Evolutionary conservation across 352 stramenopile species (phyloP).

Genomic region (Globisporangium alternatum): DNA sequence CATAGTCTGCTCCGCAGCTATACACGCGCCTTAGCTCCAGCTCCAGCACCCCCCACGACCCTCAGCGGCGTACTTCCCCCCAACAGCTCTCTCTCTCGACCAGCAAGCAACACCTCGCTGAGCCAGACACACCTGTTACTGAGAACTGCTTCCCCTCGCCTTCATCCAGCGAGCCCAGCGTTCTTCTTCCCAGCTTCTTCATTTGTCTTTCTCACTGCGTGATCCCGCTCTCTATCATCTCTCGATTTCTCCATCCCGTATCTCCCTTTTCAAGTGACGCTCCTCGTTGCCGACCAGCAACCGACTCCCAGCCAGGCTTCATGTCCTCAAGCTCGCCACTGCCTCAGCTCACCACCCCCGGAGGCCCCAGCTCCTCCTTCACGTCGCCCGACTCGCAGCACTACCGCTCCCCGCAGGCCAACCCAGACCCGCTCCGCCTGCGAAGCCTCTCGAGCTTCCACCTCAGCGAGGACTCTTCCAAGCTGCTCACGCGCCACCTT

Average conservation of each 20-base stretch:
- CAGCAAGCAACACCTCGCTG: neutral
- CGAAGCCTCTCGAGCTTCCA: constrained; percentile 33
- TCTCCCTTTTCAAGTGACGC: neutral
- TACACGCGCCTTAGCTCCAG: constrained; percentile 12
- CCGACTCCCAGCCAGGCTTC: constrained; percentile 19
- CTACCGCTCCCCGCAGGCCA: constrained; percentile 32
- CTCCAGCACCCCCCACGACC: constrained; percentile 22
- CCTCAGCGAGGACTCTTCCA: constrained; percentile 33
- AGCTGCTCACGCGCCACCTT: constrained; percentile 36
- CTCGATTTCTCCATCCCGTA: constrained; percentile 18
- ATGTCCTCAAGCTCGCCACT: constrained; percentile 37
- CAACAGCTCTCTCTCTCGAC: constrained; percentile 15
- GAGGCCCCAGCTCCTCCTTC: constrained; percentile 39
- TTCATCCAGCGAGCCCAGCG: neutral
- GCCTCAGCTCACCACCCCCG: constrained; percentile 28
- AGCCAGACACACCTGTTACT: constrained; percentile 15
- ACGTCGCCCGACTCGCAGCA: constrained; percentile 22
- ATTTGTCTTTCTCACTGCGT: constrained; percentile 1
- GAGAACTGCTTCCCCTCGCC: constrained; percentile 9
- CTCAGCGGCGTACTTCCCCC: constrained; percentile 22
- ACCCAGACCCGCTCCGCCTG: constrained; percentile 17
- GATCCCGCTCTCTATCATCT: constrained; percentile 1
- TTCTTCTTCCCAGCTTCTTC: neutral
- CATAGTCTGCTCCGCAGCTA: constrained; percentile 26
- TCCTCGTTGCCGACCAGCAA: constrained; percentile 8